Evolutionary conservation across 768 basidiomycete species (phyloP).

Genomic region (Boletellus ananiceps): DNA sequence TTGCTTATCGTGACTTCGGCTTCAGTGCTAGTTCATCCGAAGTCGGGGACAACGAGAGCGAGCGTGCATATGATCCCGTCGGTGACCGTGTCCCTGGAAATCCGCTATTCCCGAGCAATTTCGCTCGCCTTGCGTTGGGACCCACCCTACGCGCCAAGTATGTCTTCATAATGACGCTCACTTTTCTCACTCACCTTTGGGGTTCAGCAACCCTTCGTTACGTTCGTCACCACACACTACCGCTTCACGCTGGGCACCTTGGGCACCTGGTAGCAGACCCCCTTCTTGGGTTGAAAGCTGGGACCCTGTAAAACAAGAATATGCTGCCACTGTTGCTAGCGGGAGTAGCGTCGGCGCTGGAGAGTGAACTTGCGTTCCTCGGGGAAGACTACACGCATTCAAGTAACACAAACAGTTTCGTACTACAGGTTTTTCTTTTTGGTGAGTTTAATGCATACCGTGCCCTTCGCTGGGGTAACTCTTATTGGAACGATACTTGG

Average conservation of each 20-base stretch:
- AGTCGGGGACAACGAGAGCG: constrained; percentile 24
- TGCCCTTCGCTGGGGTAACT: not conserved
- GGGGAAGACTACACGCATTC: not conserved
- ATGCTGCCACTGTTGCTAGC: constrained; percentile 39
- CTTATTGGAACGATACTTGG: no score
- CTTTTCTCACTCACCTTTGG: not conserved
- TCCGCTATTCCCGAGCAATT: constrained; percentile 80
- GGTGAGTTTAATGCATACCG: not conserved
- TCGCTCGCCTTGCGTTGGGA: constrained; percentile 58
- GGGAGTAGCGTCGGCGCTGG: constrained; percentile 29
- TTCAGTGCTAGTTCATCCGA: constrained; percentile 16
- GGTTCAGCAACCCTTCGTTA: constrained; percentile 25
- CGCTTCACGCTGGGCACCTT: constrained; percentile 20
- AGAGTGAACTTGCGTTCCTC: constrained; percentile 11
- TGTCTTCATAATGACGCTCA: constrained; percentile 12
- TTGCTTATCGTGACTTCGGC: constrained; percentile 13
- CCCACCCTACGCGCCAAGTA: constrained; percentile 62
- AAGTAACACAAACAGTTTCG: no score
- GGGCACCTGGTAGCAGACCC: constrained; percentile 28
- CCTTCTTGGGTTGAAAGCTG: constrained; percentile 40
- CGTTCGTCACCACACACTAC: constrained; percentile 8
- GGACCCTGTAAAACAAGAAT: constrained; percentile 40
- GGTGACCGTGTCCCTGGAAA: constrained; percentile 66
- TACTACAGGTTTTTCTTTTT: not conserved
- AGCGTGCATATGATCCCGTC: constrained; percentile 43